These are phyloP conservation scores for Grosmannia penicillata DNA, from an alignment of 2,329 filamentous ascomycete genomes.

Conservation along the genomic window DNA sequence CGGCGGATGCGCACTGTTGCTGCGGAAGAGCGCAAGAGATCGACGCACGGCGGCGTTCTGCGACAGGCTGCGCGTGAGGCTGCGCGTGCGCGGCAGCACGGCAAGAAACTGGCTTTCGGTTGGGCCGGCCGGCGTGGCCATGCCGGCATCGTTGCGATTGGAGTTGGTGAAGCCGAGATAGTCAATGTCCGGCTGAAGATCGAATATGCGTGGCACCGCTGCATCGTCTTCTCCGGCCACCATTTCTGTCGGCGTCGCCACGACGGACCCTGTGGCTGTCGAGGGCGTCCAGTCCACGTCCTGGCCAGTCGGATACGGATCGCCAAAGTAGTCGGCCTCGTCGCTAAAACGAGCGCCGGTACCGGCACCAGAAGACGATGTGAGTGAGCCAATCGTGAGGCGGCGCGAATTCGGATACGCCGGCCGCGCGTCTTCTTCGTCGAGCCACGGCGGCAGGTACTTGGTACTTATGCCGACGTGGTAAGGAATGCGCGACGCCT, in stretches of 20 bases:
- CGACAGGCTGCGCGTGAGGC: constrained; percentile 18
- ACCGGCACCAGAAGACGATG: background rate
- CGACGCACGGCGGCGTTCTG: constrained; percentile 17
- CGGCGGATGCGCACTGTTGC: background rate
- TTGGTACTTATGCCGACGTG: constrained; percentile 29
- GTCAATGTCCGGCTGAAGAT: constrained; percentile 41
- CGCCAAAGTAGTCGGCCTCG: too few species aligned
- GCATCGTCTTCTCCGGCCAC: too few species aligned
- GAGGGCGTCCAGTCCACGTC: too few species aligned
- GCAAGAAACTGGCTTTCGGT: background rate
- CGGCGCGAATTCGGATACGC: background rate
- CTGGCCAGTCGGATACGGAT: too few species aligned
- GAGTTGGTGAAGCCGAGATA: constrained; percentile 32
- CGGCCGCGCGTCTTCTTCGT: constrained; percentile 6
- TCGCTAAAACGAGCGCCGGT: too few species aligned
- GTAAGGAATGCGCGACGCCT: constrained; percentile 42
- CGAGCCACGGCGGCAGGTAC: constrained; percentile 31
- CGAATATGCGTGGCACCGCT: too few species aligned
- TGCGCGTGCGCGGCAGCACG: constrained; percentile 11
- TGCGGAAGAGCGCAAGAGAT: constrained; percentile 18
- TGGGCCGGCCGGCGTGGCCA: too few species aligned
- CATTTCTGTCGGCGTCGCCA: too few species aligned
- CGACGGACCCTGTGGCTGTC: too few species aligned
- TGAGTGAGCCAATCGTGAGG: background rate
- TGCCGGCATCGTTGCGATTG: too few species aligned